Evolutionary conservation across 148 eudicot species (phyloP), one percentile per base, ranked within the genome.

Genomic region (Rhododendron griersonianum): DNA sequence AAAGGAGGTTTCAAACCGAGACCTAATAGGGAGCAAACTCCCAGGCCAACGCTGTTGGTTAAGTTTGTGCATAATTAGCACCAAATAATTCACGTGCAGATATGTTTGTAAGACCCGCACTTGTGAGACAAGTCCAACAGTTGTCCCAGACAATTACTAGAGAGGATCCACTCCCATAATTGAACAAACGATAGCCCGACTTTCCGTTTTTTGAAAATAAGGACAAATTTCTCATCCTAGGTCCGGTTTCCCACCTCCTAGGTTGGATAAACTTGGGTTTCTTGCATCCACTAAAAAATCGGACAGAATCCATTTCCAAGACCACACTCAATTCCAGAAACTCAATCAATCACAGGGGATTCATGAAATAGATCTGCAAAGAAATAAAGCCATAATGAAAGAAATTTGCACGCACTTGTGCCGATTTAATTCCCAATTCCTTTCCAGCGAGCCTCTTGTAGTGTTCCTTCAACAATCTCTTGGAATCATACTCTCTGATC

Each of bases 401-500:
- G 80, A 73, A 55, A 37, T 39, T 65, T 50, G 21, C 19, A 25
- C 89, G 69, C 84, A 97, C 99, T 87, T 97, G 99, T 48, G 98
- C 98, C 81, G 99, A 95, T 92, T 92, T 93, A 74, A 97, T 91
- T 3, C 89, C 94, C 84, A 97, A 88, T 61, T 95, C 98, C 85
- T 86, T 87, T 13, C 98, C 99, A 85, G 94, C 84, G 39, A 97
- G 89, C 90, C 96, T 95, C 95, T 97, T 97, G 89, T 86, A 95
- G 90, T 97, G 98, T 89, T 95, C 98, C 90, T 93, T 97, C 93
- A 95, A 87, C 87, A 97, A 84, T 85, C 98, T 95, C 95, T 97
- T 97, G 18, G 99, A 97, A 90, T 97, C 99, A 53, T 95, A 97
- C 96, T 97, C 99, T 95, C 99, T 93, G 93, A 97, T 97, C 98